Evolutionary conservation across 306 rosid species (phyloP).

Genomic region (Casuarina glauca): DNA sequence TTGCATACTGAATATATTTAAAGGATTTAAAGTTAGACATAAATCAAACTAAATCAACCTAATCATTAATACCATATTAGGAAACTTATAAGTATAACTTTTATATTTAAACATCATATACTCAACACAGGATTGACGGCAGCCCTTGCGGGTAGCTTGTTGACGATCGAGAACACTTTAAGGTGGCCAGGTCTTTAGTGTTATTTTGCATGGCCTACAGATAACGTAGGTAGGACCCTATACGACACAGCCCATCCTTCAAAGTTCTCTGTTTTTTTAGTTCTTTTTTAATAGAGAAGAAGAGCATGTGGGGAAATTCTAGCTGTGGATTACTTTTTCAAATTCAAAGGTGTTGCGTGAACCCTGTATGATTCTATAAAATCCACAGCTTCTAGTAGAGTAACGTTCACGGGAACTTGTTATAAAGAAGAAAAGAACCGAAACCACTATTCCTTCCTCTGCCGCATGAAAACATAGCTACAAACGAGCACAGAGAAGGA

Average conservation of each 20-base stretch:
- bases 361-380: conserved; percentile 34
- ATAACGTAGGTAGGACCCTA: conserved; percentile 31
- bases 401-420: conserved; percentile 25
- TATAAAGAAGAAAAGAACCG: background rate
- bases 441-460: background rate
- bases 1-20: too few relatives aligned
- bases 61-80: too few relatives aligned
- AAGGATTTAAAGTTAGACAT: too few relatives aligned
- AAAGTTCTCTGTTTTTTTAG: conserved; percentile 32
- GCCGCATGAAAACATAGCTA: background rate
- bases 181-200: background rate
- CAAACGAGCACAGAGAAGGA: background rate
- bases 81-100: too few relatives aligned
- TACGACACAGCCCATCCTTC: conserved; percentile 35
- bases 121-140: background rate
- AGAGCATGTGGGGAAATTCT: conserved; percentile 35
- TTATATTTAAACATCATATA: too few relatives aligned
- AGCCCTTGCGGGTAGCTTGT: background rate
- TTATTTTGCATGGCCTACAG: conserved; percentile 21
- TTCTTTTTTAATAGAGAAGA: conserved; percentile 20
- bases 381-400: conserved; percentile 11
- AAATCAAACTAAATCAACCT: too few relatives aligned
- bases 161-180: conserved; percentile 19
- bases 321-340: conserved; percentile 24
- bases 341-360: conserved; percentile 7